A percentile compares a stretch with the other conserved stretches of the same genome.
Conservation (phyloP, 2,329 filamentous ascomycete species). For the Mycosphaerella arachidis region DNA sequence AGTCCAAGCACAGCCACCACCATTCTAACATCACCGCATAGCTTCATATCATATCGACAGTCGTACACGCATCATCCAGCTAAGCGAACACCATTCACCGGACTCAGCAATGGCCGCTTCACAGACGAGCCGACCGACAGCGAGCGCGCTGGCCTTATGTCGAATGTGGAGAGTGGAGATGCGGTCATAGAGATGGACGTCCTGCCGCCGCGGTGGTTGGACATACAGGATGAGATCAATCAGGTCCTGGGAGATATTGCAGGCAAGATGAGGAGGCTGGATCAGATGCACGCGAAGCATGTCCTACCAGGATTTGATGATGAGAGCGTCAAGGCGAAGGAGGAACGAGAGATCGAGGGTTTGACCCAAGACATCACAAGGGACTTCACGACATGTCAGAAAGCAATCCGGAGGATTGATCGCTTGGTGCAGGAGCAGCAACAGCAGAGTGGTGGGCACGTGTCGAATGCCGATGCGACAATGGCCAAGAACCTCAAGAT, state of each 20-base stretch:
- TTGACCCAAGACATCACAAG: constrained; percentile 87
- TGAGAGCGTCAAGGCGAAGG: constrained; percentile 77
- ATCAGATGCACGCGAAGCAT: constrained; percentile 94
- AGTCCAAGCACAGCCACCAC: not conserved
- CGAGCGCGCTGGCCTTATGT: constrained; percentile 78
- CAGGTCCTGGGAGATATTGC: constrained; percentile 77
- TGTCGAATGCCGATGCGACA: constrained; percentile 79
- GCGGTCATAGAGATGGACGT: constrained; percentile 98
- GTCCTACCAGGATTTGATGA: constrained; percentile 95
- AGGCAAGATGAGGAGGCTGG: constrained; percentile 75
- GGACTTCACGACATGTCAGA: constrained; percentile 84
- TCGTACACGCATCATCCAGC: constrained; percentile 89
- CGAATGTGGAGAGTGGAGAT: constrained; percentile 67
- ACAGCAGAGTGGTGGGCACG: constrained; percentile 55
- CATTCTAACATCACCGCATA: constrained; percentile 36
- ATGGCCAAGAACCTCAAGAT: constrained; percentile 98
- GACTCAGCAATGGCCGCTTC: constrained; percentile 44
- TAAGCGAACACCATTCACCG: constrained; percentile 65
- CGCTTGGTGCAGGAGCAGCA: constrained; percentile 78
- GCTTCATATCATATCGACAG: constrained; percentile 98
- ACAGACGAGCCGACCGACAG: constrained; percentile 41
- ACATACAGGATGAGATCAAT: constrained; percentile 88
- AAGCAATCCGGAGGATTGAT: constrained; percentile 82
- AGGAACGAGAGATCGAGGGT: constrained; percentile 85
- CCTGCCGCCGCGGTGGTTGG: constrained; percentile 90